Percentiles rank a stretch among this genome's conserved stretches.
phyloP scores from a whole-genome alignment of 169 alveolate species.

The Plasmodium cynomolgi region DNA sequence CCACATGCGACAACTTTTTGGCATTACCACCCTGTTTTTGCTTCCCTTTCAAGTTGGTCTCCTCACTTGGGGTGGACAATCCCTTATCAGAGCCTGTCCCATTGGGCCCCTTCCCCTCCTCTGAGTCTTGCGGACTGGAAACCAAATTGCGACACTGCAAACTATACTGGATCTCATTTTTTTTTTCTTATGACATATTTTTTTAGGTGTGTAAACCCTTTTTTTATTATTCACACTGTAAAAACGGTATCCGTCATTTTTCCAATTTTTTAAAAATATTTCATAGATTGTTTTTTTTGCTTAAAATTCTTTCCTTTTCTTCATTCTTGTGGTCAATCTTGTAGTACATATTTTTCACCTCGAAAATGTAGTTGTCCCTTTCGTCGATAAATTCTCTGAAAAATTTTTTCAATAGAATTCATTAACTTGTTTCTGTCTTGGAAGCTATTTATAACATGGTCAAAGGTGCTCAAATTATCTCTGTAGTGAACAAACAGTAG shows the following conservation, averaged over 20 bases:
- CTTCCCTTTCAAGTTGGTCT: not conserved
- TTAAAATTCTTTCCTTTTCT: conserved; percentile 33
- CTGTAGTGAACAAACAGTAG: conserved; percentile 33
- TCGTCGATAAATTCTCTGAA: conserved; percentile 57
- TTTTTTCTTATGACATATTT: conserved; percentile 3
- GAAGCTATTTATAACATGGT: conserved; percentile 58
- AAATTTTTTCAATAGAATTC: conserved; percentile 63
- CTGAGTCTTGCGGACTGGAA: conserved; percentile 4
- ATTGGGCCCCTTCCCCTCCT: not conserved
- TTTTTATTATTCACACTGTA: conserved; percentile 37
- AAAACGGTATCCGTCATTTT: conserved; percentile 56
- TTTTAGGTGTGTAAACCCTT: conserved; percentile 29
- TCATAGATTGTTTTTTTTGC: conserved; percentile 54
- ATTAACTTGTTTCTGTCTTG: conserved; percentile 68
- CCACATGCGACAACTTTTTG: not conserved
- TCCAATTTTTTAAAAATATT: conserved; percentile 55
- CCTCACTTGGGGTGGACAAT: not conserved
- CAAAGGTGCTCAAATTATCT: conserved; percentile 56
- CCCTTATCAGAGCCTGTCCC: not conserved
- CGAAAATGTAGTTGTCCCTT: conserved; percentile 38
- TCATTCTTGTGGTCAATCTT: not conserved
- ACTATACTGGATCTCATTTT: not conserved
- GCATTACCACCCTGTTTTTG: not conserved
- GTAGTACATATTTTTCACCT: conserved; percentile 28
- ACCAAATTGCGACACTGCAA: conserved; percentile 23